Evolutionary conservation across 169 alveolate species (phyloP).

Genomic region (Amoebophrya sp.): DNA sequence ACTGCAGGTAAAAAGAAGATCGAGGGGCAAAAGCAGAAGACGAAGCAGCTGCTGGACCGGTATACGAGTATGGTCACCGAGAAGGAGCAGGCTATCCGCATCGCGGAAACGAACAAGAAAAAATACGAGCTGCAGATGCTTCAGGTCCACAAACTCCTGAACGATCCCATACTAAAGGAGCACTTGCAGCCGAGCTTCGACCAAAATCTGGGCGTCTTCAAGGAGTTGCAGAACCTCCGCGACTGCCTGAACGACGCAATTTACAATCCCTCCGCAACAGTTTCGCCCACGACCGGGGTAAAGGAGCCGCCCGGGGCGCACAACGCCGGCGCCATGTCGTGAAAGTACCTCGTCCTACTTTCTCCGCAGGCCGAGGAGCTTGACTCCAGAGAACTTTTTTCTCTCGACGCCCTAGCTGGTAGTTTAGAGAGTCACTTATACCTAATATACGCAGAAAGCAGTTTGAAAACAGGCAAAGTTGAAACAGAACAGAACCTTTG

Average conservation of each 20-base stretch:
- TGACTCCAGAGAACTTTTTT: too few species aligned
- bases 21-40: neutral
- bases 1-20: neutral
- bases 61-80: neutral
- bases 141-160: neutral
- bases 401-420: too few species aligned
- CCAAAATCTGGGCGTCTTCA: neutral
- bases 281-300: too few species aligned
- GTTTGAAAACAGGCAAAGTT: too few species aligned
- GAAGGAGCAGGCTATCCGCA: neutral
- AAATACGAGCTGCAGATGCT: neutral
- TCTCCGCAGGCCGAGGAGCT: too few species aligned
- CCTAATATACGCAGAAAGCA: too few species aligned
- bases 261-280: too few species aligned
- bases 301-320: too few species aligned
- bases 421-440: too few species aligned
- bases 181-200: neutral
- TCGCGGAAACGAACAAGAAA: neutral
- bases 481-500: too few species aligned
- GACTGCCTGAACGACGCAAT: neutral
- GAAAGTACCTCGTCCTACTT: too few species aligned
- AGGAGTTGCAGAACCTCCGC: neutral
- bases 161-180: neutral
- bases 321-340: too few species aligned
- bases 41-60: neutral